phyloP scores from a whole-genome alignment of 345 rosid species.

The Garcia nutans region DNA sequence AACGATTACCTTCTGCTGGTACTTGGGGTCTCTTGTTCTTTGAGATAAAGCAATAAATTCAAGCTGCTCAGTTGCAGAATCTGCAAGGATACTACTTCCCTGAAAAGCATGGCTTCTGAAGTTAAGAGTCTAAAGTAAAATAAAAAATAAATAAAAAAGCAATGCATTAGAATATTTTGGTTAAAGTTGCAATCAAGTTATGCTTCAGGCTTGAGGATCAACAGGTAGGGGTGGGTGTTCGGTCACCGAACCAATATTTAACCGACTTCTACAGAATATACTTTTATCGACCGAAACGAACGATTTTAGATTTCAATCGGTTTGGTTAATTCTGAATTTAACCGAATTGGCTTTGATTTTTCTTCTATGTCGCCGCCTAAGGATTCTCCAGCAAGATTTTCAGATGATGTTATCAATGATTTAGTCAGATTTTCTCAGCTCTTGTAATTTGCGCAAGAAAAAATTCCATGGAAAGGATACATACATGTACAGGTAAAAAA shows the following conservation, averaged over 20 bases:
- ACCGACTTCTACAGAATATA: too few relatives aligned
- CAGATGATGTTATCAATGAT: slow-evolving; percentile 16
- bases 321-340: too few relatives aligned
- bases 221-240: too few relatives aligned
- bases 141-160: too few relatives aligned
- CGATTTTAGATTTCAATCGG: too few relatives aligned
- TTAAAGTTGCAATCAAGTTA: too few relatives aligned
- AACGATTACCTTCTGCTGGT: slow-evolving; percentile 58
- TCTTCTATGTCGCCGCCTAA: background rate
- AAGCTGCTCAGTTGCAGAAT: slow-evolving; percentile 95
- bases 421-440: slow-evolving; percentile 52
- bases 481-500: slow-evolving; percentile 77
- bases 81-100: slow-evolving; percentile 76
- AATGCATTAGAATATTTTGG: too few relatives aligned
- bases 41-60: slow-evolving; percentile 98
- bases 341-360: slow-evolving; percentile 6
- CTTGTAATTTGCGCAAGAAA: slow-evolving; percentile 65
- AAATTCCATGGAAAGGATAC: slow-evolving; percentile 69
- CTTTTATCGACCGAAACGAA: too few relatives aligned
- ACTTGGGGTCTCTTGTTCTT: slow-evolving; percentile 89
- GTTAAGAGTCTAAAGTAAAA: too few relatives aligned
- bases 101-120: too few relatives aligned
- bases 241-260: too few relatives aligned
- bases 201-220: too few relatives aligned
- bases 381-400: slow-evolving; percentile 29